Evolutionary conservation across 192 early-diverging fungal species (phyloP), one percentile per base, ranked within the genome.

Genomic region (Kickxella alabastrina): DNA sequence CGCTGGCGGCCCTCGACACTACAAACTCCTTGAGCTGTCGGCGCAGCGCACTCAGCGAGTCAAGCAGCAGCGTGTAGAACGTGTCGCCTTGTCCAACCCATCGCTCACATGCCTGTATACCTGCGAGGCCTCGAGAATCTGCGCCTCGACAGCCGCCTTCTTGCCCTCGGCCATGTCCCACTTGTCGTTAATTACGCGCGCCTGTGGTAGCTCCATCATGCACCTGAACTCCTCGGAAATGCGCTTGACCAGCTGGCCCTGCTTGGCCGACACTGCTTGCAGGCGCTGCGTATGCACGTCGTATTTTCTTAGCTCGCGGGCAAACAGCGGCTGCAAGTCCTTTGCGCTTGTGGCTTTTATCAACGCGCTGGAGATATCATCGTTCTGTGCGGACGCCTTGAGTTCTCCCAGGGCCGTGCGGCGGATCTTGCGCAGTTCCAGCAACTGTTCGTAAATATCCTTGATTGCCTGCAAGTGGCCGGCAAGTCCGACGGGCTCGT

Each of bases 261-360:
- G 92, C 50, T 83, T 77, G 38, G 88, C 79, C 31, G 91, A 66
- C 29, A 87, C 87, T 3, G 83, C 64, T 9, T 79, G 75, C 21
- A 98, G 72, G n/a, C 87, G 77, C 41, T 86, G 80, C 39, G 87
- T 81, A 52, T 90, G 78, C 15, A 83, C 85, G 23, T 88, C 80
- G 62, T 87, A 98, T 66, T 98, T 98, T 57, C 86, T 86, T 34
- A 98, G 76, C 69, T 98, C 93, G 43, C 83, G 79, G 7, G 86
- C 81, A 82, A 98, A 97, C 19, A 98, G 66, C 46, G 92, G 85
- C 67, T 97, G 93, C 31, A 89, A 82, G 49, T 88, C 86, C 51
- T 91, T 86, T 14, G 81, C 80, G 18, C 87, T 88, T 5, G 62
- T 51, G 17, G 58, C 32, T 54, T 69, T 76, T 43, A 69, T 51